A percentile compares a stretch with the other conserved stretches of the same genome.
phyloP scores from a whole-genome alignment of 2,329 filamentous ascomycete species.

The Aspergillus eucalypticola region DNA sequence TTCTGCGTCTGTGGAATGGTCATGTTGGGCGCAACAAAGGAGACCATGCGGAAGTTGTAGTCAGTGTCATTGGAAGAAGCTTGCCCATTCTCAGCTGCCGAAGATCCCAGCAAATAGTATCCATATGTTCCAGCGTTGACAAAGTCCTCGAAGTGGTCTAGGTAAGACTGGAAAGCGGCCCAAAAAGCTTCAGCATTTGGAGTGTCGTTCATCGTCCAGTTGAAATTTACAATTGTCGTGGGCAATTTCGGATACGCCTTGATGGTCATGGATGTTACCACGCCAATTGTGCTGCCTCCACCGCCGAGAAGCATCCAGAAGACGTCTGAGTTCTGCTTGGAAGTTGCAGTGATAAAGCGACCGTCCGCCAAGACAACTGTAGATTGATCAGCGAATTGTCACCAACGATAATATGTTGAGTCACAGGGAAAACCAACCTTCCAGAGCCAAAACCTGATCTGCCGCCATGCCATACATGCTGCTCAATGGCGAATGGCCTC shows the following conservation, averaged over 20 bases:
- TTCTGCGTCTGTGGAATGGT: slow-evolving; percentile 20
- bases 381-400: background rate
- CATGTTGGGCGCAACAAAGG: slow-evolving; percentile 26
- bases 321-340: slow-evolving; percentile 38
- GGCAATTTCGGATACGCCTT: slow-evolving; percentile 20
- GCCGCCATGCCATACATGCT: slow-evolving; percentile 57
- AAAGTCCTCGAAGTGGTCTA: slow-evolving; percentile 23
- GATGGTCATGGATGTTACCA: slow-evolving; percentile 43
- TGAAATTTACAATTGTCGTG: slow-evolving; percentile 26
- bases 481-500: slow-evolving; percentile 45
- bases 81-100: slow-evolving; percentile 14
- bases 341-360: slow-evolving; percentile 22
- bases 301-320: slow-evolving; percentile 58
- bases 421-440: slow-evolving; percentile 26
- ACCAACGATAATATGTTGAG: background rate
- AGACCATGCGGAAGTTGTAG: slow-evolving; percentile 30
- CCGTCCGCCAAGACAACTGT: slow-evolving; percentile 22
- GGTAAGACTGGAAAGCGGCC: slow-evolving; percentile 18
- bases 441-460: slow-evolving; percentile 56
- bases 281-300: slow-evolving; percentile 54
- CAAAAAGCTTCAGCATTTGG: slow-evolving; percentile 21
- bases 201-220: slow-evolving; percentile 23
- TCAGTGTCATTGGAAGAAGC: slow-evolving; percentile 21
- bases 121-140: slow-evolving; percentile 26
- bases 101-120: slow-evolving; percentile 26